Evolutionary conservation across 164 flowering plant species (phyloP), one percentile per base, ranked within the genome.

Genomic region (Vitis riparia): DNA sequence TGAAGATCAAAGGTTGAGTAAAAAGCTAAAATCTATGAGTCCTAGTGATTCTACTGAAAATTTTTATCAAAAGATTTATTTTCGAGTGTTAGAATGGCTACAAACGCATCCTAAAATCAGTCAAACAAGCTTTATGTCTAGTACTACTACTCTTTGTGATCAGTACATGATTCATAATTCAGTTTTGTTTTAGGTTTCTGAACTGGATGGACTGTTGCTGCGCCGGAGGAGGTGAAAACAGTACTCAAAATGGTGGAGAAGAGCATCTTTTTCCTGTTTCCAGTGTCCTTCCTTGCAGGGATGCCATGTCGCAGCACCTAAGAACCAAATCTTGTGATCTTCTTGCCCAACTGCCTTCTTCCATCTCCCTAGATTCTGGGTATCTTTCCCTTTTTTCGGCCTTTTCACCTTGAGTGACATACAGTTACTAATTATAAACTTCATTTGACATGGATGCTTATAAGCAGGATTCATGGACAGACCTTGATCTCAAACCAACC

Each of bases 141-240:
- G 44, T 37, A 37, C 7, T 37, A 3, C 44, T 16, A 27, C 27
- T 23, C 27, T 19, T 19, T 23, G 27, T 23, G 27, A 23, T 23
- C 27, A 23, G 27, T 15, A 32, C 2, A 14, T 9, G 12, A 11
- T 55, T 13, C 4, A 9, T 37, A 37, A 37, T 3, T 37, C 7
- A 7, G 7, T 32, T 44, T 51, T 44, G 29, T 5, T 44, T 17
- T 66, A 92, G 94, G 80, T 84, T 74, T 65, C 62, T 94, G 64
- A 91, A 89, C 79, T 88, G 84, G 88, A 62, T 81, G 79, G 86
- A 84, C 56, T 92, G 97, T 64, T 89, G 91, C 69, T 94, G 97
- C 76, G 85, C 78, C 72, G 97, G 97, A 71, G 63, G 78, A 71
- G 63, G 78, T 73, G 86, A 88, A 9, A 68, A 55, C 3, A 68